Percentiles rank a stretch among this genome's conserved stretches.
phyloP scores from a whole-genome alignment of 2,329 filamentous ascomycete species.

The Zymoseptoria tritici region DNA sequence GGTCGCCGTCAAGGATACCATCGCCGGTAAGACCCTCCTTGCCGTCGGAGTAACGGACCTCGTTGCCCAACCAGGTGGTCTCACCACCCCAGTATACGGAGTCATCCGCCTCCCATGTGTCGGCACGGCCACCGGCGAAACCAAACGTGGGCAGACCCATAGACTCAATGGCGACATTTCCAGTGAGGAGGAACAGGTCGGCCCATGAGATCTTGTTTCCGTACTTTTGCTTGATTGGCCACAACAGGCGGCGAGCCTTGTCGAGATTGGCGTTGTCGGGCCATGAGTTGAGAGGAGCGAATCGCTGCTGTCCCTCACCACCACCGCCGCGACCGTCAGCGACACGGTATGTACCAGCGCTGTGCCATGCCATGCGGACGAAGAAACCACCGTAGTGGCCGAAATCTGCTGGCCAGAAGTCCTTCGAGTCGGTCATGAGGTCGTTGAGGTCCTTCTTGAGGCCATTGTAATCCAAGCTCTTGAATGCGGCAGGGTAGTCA shows the following conservation, averaged over 20 bases:
- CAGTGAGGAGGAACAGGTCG: conserved; percentile 62
- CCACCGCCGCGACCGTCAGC: conserved; percentile 67
- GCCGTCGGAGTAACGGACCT: conserved; percentile 57
- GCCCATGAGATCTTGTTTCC: conserved; percentile 77
- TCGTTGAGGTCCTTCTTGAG: conserved; percentile 67
- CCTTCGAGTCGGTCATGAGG: conserved; percentile 70
- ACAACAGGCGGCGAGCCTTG: conserved; percentile 71
- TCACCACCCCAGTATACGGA: conserved; percentile 71
- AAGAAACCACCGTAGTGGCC: conserved; percentile 76
- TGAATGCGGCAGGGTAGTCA: conserved; percentile 66
- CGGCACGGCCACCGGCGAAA: conserved; percentile 63
- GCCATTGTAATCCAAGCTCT: conserved; percentile 60
- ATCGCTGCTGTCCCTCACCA: conserved; percentile 65
- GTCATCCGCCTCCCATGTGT: conserved; percentile 70
- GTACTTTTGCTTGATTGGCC: conserved; percentile 81
- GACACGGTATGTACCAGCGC: conserved; percentile 69
- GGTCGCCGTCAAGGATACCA: conserved; percentile 38
- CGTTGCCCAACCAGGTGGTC: conserved; percentile 66
- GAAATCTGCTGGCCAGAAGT: conserved; percentile 77
- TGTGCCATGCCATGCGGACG: conserved; percentile 76
- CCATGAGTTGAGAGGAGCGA: conserved; percentile 75
- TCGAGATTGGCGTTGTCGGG: conserved; percentile 71
- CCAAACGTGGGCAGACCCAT: conserved; percentile 70
- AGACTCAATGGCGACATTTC: conserved; percentile 69
- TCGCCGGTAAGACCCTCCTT: conserved; percentile 38